Conservation (phyloP, 192 early-diverging fungal species). For the Backusella macrospora region DNA sequence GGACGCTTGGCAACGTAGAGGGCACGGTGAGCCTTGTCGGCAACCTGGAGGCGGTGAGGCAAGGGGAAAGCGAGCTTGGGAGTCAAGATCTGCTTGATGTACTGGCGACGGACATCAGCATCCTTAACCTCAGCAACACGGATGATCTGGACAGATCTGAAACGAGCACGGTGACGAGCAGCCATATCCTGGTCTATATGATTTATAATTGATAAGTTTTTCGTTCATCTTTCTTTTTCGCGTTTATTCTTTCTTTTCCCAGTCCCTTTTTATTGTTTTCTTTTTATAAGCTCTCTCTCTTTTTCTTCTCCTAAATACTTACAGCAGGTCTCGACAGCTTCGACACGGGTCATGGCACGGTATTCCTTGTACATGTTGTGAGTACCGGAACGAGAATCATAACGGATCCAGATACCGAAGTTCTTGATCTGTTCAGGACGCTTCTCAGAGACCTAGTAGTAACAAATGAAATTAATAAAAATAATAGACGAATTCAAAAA, state of each 20-base stretch:
- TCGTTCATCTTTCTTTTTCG: background rate
- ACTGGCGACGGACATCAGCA: constrained; percentile 92
- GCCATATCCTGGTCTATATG: constrained; percentile 91
- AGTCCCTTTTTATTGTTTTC: background rate
- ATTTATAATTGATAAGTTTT: background rate
- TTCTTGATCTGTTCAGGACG: constrained; percentile 92
- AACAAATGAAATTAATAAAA: background rate
- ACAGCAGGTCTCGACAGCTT: constrained; percentile 69
- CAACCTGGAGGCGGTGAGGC: constrained; percentile 92
- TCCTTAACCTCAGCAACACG: constrained; percentile 92
- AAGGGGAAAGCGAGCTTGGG: constrained; percentile 96
- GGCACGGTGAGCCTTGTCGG: constrained; percentile 81
- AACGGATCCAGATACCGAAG: constrained; percentile 99
- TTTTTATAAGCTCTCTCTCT: background rate
- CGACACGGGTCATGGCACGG: constrained; percentile 90
- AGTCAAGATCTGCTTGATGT: constrained; percentile 95
- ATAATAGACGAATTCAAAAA: constrained; percentile 61
- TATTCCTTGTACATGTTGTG: constrained; percentile 99
- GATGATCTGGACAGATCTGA: constrained; percentile 98
- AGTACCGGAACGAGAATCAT: constrained; percentile 99
- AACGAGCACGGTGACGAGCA: constrained; percentile 97
- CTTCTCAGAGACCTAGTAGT: constrained; percentile 87
- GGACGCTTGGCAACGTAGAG: constrained; percentile 93
- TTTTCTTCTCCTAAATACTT: constrained; percentile 34
- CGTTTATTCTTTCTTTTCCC: background rate